Percentiles rank a stretch among this genome's conserved stretches.
phyloP scores from a whole-genome alignment of 2,329 filamentous ascomycete species.

The Ambrosiella beaveri region DNA sequence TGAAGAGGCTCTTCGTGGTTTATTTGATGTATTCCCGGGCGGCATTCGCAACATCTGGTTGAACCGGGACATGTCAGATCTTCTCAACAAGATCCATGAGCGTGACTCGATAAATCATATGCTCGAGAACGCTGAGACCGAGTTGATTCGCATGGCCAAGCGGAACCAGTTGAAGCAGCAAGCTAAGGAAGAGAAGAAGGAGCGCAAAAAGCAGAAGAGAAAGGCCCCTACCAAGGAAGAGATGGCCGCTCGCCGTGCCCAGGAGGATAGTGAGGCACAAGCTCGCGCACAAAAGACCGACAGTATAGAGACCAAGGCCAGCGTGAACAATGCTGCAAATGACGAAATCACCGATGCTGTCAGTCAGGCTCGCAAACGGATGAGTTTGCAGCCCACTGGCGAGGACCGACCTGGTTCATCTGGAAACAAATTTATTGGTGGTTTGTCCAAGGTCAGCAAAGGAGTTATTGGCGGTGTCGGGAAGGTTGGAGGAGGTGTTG shows the following conservation, averaged over 20 bases:
- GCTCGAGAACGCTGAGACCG: constrained; percentile 70
- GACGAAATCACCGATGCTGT: constrained; percentile 32
- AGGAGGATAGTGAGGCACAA: constrained; percentile 32
- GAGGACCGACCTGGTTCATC: neutral
- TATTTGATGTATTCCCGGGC: constrained; percentile 93
- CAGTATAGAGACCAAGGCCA: constrained; percentile 27
- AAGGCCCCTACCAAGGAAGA: constrained; percentile 35
- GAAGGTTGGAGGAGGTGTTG: constrained; percentile 9
- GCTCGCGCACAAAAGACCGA: constrained; percentile 31
- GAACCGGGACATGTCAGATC: constrained; percentile 69
- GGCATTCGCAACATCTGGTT: constrained; percentile 94
- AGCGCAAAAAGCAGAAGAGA: constrained; percentile 33
- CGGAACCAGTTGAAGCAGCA: constrained; percentile 57
- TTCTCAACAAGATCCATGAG: constrained; percentile 68
- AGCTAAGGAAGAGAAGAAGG: constrained; percentile 46
- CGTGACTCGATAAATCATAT: constrained; percentile 52
- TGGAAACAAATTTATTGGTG: constrained; percentile 21
- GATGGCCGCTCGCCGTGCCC: constrained; percentile 27
- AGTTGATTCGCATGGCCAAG: constrained; percentile 64
- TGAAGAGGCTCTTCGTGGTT: constrained; percentile 57
- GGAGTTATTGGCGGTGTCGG: constrained; percentile 9
- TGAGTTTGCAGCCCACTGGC: constrained; percentile 1
- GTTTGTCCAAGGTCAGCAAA: constrained; percentile 15
- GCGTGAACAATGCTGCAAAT: constrained; percentile 29
- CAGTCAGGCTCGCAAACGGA: constrained; percentile 19